These are phyloP conservation scores for Neurospora intermedia DNA, from an alignment of 495 filamentous ascomycete genomes.

Conservation along the genomic window DNA sequence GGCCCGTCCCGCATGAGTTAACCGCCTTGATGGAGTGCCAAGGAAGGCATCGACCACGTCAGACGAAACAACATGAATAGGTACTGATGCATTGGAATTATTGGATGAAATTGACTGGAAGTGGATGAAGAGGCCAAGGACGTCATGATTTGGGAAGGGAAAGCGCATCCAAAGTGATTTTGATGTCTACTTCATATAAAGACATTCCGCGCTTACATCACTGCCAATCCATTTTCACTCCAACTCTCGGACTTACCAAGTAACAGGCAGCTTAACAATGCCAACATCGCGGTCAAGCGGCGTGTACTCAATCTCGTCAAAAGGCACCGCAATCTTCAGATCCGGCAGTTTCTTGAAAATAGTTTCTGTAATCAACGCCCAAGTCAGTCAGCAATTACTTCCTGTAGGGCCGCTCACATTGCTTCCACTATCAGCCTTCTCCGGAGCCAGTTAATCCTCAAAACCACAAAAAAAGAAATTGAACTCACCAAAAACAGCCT, in stretches of 20 bases:
- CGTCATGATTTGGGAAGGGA: not conserved
- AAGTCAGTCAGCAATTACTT: not conserved
- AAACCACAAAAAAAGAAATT: not conserved
- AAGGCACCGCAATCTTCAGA: constrained; percentile 25
- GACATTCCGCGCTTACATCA: not conserved
- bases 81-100: not conserved
- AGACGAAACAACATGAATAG: not conserved
- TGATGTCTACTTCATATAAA: not conserved
- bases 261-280: constrained; percentile 25
- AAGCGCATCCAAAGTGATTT: not conserved
- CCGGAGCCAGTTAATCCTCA: not conserved
- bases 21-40: not conserved
- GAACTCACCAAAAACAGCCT: constrained; percentile 28
- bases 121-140: not conserved
- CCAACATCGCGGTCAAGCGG: constrained; percentile 28
- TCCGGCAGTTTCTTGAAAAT: constrained; percentile 21
- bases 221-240: not conserved
- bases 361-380: constrained; percentile 14
- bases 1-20: not conserved
- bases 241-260: constrained; percentile 5
- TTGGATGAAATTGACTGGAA: not conserved
- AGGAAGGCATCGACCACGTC: not conserved
- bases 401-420: no score
- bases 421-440: not conserved
- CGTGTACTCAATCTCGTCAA: constrained; percentile 28